Evolutionary conservation across 2,329 filamentous ascomycete species (phyloP), one percentile per base, ranked within the genome.

Genomic region (Pestalotiopsis sp.): DNA sequence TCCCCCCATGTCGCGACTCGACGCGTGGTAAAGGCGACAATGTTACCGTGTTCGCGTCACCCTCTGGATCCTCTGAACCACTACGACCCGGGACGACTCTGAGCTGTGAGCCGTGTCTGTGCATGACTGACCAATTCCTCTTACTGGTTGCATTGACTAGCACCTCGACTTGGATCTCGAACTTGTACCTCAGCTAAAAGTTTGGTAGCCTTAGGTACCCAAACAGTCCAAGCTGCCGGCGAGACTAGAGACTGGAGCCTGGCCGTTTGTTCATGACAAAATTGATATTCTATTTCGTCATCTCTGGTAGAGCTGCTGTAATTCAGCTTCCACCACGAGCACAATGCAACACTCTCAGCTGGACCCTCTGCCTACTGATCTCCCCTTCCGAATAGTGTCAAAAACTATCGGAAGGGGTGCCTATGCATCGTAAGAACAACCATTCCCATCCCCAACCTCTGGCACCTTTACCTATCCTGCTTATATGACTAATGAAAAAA

Each of bases 371-470:
- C 96, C 96, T 27, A 84, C 77, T 71, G 90, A 97, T 77, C 86
- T 99, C 64, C 96, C 96, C 66, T 99, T 99, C 81, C 91, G 95
- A 72, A 92, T 99, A 77, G 88, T 99, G 76, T 98, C 96, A 70
- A 96, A 96, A 80, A 99, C 96, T 14, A 97, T 99, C 75, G 96
- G 96, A 68, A 92, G 94, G 79, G 96, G 96, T 75, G 96, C 96
- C 75, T 99, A 99, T 87, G 96, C 96, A 79, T 98, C 94, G 95
- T 98, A 83, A 81, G 87, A 79, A 63, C 59, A 68, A 20, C 31
- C 66, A 36, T n/a, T 23, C 39, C 14, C 36, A 13, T n/a, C 82
- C 60, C 62, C 68, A 60, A 52, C 64, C 67, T 52, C 62, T 66
- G 62, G 14, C 36, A 4, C 11, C 38, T 17, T 23, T 20, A 23